Base-by-base conservation (phyloP, 2,329 filamentous ascomycete genomes). In the Microdochium trichocladiopsis region DNA sequence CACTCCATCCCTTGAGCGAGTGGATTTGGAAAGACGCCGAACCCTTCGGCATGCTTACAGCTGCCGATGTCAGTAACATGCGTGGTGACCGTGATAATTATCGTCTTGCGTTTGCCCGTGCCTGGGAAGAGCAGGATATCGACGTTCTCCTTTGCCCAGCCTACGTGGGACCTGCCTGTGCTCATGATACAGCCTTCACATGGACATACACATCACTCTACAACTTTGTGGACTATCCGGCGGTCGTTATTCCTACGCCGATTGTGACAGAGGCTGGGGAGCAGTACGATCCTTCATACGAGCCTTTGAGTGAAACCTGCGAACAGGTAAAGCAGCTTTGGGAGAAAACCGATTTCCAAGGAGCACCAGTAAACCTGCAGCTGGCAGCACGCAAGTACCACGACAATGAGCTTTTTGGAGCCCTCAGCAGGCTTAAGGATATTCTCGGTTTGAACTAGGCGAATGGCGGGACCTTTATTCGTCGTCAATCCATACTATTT, bases 1-100 rank as follows among this genome's bases (percentile, higher is more conserved):
- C 76, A 0, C 56, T 70, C 18, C 68, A 70, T 10, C 62, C 70
- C 0, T 62, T 79, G 2, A 77, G 69, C 9, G 58, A 74, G 52
- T 74, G 70, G 69, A 64, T 65, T 37, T 58, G 64, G 51, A 57
- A 58, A 24, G 63, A 67, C n/a, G 65, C 61, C 12, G 61, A 65
- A n/a, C 16, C 41, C 41, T 51, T 57, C 1, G 54, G 59, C 0
- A 61, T 62, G 48, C 56, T 59, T 4, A 53, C 54, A 0, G 62
- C 60, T 1, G 50, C 36, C 47, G 61, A 58, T 2, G 50, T 70
- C 23, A 58, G 64, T 22, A 45, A 57, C 14, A 57, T 62, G 45
- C 64, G 66, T 0, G 24, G 60, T 2, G 52, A 55, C 0, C 58
- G 69, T 4, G 66, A 71, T 47, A 48, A 59, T 1, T 70, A 69